Base-by-base conservation (phyloP, 768 basidiomycete genomes). In the Psilocybe azurescens region DNA sequence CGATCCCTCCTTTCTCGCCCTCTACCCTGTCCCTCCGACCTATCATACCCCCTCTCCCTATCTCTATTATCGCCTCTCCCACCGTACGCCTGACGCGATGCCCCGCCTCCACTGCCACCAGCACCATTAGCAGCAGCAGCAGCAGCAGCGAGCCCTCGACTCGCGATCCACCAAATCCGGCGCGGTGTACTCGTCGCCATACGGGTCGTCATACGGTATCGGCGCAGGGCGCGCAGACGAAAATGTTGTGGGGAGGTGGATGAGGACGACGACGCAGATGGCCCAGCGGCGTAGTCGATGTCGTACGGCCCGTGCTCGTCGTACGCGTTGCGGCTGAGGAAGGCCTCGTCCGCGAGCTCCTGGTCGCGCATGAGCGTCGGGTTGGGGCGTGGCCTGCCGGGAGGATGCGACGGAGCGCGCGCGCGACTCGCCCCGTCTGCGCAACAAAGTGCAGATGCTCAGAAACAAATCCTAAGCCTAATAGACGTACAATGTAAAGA, bases 271-370 rank as follows among this genome's bases (percentile, higher is more conserved):
- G 85, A 16, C 20, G 58, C 61, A 5, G 63, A 62, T n/a, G 83
- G 81, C 41, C 70, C 63, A n/a, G 79, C 78, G 28, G 76, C 71
- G 58, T 83, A 86, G 66, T 89, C 85, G 60, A 88, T 79, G 70
- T 92, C 90, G 69, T 93, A 92, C 0, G 85, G 85, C 30, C 87
- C 84, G 67, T 86, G 77, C 47, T 85, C 86, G 65, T 86, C 89
- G 67, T 88, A 92, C 0, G 89, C 86, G 71, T 85, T 88, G 50
- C 81, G 73, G 53, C 83, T 81, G 59, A 81, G 77, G 60, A 83
- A 77, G 16, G 70, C 65, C 24, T 74, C 74, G n/a, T 36, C 33
- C 4, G 56, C 70, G 13, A 88, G 72, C 62, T 89, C 86, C 57
- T 86, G 83, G 65, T 86, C 82, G 29, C 82, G 81, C 74, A 81